phyloP scores from a whole-genome alignment of 106 monocot genomes.

The Alisma plantagoaquatica region DNA sequence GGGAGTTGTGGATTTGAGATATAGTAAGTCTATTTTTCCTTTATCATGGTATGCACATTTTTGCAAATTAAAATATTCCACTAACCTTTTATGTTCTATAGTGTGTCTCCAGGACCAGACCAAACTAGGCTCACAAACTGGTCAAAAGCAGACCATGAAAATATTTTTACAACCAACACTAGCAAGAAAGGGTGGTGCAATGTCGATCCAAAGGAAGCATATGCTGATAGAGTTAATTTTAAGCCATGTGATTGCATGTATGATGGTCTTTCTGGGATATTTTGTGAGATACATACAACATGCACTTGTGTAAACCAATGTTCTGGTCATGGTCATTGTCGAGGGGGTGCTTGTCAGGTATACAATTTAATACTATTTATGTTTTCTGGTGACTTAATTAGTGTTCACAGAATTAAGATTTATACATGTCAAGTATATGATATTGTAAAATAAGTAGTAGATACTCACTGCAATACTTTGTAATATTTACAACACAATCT shows the following conservation, averaged over 20 bases:
- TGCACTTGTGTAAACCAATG: conserved; percentile 91
- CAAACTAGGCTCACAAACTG: conserved; percentile 42
- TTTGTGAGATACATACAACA: conserved; percentile 59
- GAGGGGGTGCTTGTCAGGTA: conserved; percentile 93
- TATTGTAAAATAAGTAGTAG: no score
- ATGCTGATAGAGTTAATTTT: conserved; percentile 52
- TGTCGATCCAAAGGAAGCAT: conserved; percentile 63
- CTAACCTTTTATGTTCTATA: conserved; percentile 10
- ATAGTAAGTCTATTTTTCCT: conserved; percentile 21
- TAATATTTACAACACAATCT: no score
- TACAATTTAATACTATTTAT: neutral
- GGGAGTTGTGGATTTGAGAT: conserved; percentile 69
- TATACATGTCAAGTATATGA: no score
- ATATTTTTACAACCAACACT: conserved; percentile 62
- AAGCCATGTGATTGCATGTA: conserved; percentile 87
- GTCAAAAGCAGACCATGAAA: conserved; percentile 52
- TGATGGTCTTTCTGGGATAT: conserved; percentile 59
- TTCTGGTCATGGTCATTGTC: conserved; percentile 76
- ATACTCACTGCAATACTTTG: no score
- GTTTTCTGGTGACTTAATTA: no score
- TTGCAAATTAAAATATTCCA: neutral
- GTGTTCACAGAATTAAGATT: no score
- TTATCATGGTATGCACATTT: neutral
- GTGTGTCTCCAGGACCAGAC: conserved; percentile 36
- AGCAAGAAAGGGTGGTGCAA: conserved; percentile 86